Conservation (phyloP, 257 asterid genomes). For the Solanum gracilifrons region DNA sequence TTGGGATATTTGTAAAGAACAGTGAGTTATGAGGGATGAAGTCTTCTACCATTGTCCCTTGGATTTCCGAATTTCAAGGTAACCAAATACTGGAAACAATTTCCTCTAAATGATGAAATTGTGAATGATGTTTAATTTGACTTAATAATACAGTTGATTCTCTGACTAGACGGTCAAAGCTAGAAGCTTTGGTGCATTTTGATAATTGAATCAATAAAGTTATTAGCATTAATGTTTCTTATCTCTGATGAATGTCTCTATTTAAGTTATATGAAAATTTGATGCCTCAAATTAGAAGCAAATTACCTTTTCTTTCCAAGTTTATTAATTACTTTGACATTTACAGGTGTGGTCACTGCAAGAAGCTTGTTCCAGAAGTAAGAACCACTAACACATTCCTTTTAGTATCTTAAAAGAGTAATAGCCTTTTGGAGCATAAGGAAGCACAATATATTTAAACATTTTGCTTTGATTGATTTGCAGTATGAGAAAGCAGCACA, state of each 20-base stretch:
- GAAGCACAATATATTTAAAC: background rate
- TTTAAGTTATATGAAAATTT: background rate
- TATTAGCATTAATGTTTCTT: background rate
- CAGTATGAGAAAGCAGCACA: slow-evolving; percentile 95
- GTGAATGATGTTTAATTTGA: background rate
- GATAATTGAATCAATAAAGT: background rate
- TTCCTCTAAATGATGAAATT: background rate
- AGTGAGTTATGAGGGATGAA: background rate
- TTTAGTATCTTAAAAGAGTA: background rate
- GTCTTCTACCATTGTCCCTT: background rate
- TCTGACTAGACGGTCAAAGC: background rate
- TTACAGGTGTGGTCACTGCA: slow-evolving; percentile 70
- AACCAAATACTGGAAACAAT: background rate
- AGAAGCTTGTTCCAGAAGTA: slow-evolving; percentile 78
- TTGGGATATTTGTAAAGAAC: background rate
- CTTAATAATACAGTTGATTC: background rate
- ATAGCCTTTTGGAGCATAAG: background rate
- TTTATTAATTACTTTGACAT: background rate
- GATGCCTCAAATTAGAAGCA: background rate
- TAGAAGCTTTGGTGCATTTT: background rate
- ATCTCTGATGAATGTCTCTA: background rate
- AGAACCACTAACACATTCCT: background rate
- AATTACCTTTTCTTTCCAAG: background rate
- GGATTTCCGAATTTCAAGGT: background rate
- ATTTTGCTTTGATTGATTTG: background rate